Base-by-base conservation (phyloP, 1,139 yeast species). In the Kurtzmaniella quercitrusa region DNA sequence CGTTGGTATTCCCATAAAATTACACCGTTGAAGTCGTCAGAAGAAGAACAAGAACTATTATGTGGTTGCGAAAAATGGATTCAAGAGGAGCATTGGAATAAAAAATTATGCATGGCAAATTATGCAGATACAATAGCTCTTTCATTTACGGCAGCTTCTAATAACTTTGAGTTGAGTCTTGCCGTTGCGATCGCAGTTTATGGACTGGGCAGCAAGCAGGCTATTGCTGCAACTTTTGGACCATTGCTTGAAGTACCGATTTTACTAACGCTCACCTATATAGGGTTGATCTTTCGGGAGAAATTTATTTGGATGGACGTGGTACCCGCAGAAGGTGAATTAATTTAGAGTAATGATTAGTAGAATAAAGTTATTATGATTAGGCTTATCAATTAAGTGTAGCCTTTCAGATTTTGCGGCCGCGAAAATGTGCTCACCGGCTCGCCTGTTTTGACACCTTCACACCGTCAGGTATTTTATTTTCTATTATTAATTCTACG, bases 151-250 rank as follows among this genome's bases (percentile, higher is more conserved):
- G 82, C 83, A 16, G 74, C 82, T 2, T 74, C 81, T 4, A 79
- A 79, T 53, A 78, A 79, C 47, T 64, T 64, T 42, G 82, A 78
- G 50, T 59, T 78, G 39, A 74, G 79, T 42, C 61, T 78, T 38
- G 82, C 84, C 2, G 71, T 79, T 14, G 78, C 82, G 2, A 73
- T 76, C 12, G 69, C 82, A 0, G 51, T 76, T 6, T 79, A 73
- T 59, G 84, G 84, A 1, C 60, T 68, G 21, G 75, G 74, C 3
- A 71, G 80, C 48, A 66, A 74, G 43, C 74, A 79, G 52, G 76
- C 83, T 1, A 66, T 79, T 39, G 84, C 84, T 2, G 78, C 84
- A 2, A 77, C 82, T 0, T 76, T 77, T 54, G 84, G 84, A 0
- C 84, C 84, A 2, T 60, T 79, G 34, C 56, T 78, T 21, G 84